Percentiles rank a stretch among this genome's conserved stretches.
Evolutionary conservation across 306 rosid genomes (phyloP).

Genomic region (Adenanthera pavonina): DNA sequence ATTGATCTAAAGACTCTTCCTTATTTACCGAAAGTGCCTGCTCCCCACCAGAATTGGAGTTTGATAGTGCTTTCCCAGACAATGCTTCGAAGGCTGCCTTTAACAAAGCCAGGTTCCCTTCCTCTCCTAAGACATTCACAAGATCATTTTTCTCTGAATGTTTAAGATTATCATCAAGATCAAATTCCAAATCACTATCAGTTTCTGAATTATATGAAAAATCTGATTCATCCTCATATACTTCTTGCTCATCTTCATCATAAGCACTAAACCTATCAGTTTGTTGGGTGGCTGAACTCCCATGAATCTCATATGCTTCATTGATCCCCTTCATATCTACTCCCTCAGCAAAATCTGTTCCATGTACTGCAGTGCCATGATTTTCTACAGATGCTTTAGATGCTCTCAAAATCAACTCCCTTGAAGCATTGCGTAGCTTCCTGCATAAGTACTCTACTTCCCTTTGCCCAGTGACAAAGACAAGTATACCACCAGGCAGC

Average conservation of each 20-base stretch:
- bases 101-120: conserved; percentile 60
- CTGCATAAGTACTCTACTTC: conserved; percentile 85
- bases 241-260: conserved; percentile 61
- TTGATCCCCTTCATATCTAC: conserved; percentile 65
- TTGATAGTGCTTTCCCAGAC: conserved; percentile 48
- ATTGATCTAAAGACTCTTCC: conserved; percentile 49
- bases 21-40: conserved; percentile 34
- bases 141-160: conserved; percentile 49
- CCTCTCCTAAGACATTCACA: conserved; percentile 54
- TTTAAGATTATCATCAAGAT: conserved; percentile 46
- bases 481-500: conserved; percentile 90
- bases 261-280: conserved; percentile 66
- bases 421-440: conserved; percentile 77
- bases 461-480: conserved; percentile 85
- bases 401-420: conserved; percentile 54
- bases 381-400: conserved; percentile 44
- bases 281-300: conserved; percentile 48
- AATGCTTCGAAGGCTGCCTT: conserved; percentile 83
- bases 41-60: conserved; percentile 43
- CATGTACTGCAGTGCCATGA: conserved; percentile 40
- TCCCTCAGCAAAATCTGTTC: conserved; percentile 51
- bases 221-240: conserved; percentile 53
- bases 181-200: conserved; percentile 72
- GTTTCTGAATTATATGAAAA: conserved; percentile 67
- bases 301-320: conserved; percentile 78